A percentile compares a stretch with the other conserved stretches of the same genome.
These are phyloP conservation scores for Boletus fagicola DNA, from an alignment of 768 basidiomycete species.

Conservation along the genomic window DNA sequence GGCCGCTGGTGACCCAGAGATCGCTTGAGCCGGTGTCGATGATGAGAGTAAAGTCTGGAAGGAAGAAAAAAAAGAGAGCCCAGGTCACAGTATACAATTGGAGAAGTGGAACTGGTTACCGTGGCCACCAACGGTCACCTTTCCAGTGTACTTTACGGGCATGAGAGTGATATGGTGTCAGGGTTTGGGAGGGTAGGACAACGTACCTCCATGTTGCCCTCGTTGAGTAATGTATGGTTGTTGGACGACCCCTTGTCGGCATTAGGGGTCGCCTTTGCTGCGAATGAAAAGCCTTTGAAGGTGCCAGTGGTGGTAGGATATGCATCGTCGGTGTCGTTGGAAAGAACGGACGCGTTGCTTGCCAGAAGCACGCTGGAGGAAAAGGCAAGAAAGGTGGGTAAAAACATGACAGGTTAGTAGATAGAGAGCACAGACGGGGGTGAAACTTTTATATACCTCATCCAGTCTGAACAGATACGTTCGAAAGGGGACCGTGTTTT, in stretches of 20 bases:
- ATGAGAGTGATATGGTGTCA: neutral
- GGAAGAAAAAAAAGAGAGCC: neutral
- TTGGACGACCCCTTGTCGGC: constrained; percentile 21
- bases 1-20: constrained; percentile 23
- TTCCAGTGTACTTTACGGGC: constrained; percentile 26
- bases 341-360: constrained; percentile 28
- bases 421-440: neutral
- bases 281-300: constrained; percentile 23
- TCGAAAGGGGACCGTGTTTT: constrained; percentile 18
- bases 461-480: neutral
- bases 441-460: constrained; percentile 1
- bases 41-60: constrained; percentile 27
- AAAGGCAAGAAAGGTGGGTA: constrained; percentile 5
- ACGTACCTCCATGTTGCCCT: constrained; percentile 30
- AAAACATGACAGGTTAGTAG: constrained; percentile 15
- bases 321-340: neutral
- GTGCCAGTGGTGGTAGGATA: constrained; percentile 2
- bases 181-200: neutral
- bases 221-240: constrained; percentile 25
- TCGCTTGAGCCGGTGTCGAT: constrained; percentile 34
- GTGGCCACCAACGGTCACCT: constrained; percentile 30
- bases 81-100: no score
- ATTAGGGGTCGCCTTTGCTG: constrained; percentile 15
- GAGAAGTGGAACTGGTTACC: constrained; percentile 13
- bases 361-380: constrained; percentile 31